Percentiles rank a stretch among this genome's conserved stretches.
phyloP scores from a whole-genome alignment of 164 flowering plant species.

The Magnolia kwangsiensis region DNA sequence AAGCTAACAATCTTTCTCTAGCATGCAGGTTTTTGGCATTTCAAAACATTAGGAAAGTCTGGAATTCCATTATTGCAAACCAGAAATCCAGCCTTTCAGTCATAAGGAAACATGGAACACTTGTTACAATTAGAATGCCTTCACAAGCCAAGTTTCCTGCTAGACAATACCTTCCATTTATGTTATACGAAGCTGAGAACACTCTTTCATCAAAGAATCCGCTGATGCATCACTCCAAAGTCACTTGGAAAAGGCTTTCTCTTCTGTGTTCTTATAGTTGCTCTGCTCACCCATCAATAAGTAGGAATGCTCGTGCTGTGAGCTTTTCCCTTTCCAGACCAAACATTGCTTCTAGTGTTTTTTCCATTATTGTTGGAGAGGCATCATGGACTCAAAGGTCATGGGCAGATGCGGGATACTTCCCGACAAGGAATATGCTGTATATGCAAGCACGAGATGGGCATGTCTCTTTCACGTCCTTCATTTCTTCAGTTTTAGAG shows the following conservation, averaged over 20 bases:
- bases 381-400: constrained; percentile 32
- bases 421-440: constrained; percentile 29
- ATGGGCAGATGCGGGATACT: constrained; percentile 39
- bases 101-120: constrained; percentile 12
- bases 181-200: constrained; percentile 16
- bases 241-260: constrained; percentile 57
- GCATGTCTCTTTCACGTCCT: constrained; percentile 35
- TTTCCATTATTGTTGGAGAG: constrained; percentile 56
- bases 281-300: constrained; percentile 34
- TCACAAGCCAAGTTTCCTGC: constrained; percentile 17
- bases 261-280: constrained; percentile 29
- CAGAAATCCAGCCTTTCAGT: constrained; percentile 12
- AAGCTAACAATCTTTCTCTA: not conserved
- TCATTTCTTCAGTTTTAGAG: constrained; percentile 46
- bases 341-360: constrained; percentile 47
- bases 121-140: constrained; percentile 21
- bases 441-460: constrained; percentile 59
- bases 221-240: constrained; percentile 38
- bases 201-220: constrained; percentile 23
- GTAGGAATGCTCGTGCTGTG: constrained; percentile 57
- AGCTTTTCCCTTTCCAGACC: constrained; percentile 63
- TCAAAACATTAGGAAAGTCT: constrained; percentile 29
- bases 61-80: constrained; percentile 19
- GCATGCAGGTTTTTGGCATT: constrained; percentile 37
- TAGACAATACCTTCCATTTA: constrained; percentile 21